Conservation (phyloP, 208 protist species). For the Angomonas ambiguus region DNA sequence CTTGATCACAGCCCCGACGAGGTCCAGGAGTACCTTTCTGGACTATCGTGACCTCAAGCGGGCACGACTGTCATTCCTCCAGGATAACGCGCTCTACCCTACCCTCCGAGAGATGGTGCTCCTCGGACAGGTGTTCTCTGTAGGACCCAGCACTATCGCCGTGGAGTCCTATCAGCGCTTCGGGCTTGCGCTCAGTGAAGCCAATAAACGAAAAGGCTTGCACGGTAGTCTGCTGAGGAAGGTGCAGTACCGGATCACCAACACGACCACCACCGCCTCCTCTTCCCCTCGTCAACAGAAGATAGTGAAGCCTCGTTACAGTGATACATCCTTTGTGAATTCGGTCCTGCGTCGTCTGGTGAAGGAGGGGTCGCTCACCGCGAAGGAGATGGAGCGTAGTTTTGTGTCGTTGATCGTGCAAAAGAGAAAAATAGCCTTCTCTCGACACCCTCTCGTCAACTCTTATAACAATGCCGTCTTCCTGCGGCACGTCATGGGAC, state of each 20-base stretch:
- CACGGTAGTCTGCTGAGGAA: background rate
- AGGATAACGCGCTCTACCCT: background rate
- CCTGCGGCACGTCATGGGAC: background rate
- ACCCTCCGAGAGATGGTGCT: background rate
- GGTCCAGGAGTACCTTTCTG: background rate
- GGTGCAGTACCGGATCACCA: background rate
- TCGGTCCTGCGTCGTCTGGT: background rate
- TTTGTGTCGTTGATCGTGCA: background rate
- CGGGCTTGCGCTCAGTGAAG: background rate
- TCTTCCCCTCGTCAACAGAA: background rate
- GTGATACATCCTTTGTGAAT: background rate
- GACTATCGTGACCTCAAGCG: background rate
- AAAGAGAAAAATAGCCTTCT: background rate
- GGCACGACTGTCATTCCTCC: background rate
- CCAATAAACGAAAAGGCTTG: background rate
- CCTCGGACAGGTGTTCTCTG: background rate
- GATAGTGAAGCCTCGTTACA: background rate
- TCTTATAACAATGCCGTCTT: background rate
- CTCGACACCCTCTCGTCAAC: background rate
- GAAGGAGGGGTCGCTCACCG: background rate
- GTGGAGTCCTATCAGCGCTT: conserved; percentile 1
- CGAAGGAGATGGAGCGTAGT: background rate
- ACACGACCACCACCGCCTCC: background rate
- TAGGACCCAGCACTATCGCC: background rate
- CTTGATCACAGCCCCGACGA: conserved; percentile 20